Conservation (phyloP, 352 stramenopile species). For the Aphanomyces astaci region DNA sequence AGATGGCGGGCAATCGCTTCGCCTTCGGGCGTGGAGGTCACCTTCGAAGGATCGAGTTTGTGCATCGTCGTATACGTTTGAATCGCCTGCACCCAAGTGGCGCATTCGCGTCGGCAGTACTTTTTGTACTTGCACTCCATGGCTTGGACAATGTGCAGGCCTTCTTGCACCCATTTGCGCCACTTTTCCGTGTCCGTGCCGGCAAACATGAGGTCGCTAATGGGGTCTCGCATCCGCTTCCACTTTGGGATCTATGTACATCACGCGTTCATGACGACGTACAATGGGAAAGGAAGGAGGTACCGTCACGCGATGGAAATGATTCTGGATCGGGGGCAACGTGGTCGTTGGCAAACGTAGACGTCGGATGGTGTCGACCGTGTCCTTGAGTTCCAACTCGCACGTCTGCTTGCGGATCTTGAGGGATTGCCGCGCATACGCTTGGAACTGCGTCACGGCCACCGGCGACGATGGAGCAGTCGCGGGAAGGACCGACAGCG, state of each 20-base stretch:
- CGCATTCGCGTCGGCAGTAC: not conserved
- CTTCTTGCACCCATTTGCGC: not conserved
- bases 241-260: constrained; percentile 41
- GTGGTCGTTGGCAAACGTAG: constrained; percentile 54
- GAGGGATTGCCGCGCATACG: not conserved
- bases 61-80: not conserved
- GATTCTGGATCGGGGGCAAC: constrained; percentile 43
- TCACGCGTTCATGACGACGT: too few species aligned
- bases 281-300: too few species aligned
- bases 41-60: not conserved
- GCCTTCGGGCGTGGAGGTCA: not conserved
- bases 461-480: not conserved
- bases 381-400: constrained; percentile 4
- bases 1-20: not conserved
- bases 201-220: constrained; percentile 13
- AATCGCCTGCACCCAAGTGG: not conserved
- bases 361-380: constrained; percentile 31
- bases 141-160: not conserved
- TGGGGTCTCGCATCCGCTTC: constrained; percentile 45
- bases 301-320: constrained; percentile 42
- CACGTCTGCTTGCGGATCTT: constrained; percentile 5
- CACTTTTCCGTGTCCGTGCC: constrained; percentile 29
- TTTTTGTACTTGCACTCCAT: not conserved
- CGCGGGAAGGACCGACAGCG: not conserved
- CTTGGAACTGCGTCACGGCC: not conserved